Evolutionary conservation across 495 filamentous ascomycete species (phyloP).

Genomic region (Penicillium cinerascens): DNA sequence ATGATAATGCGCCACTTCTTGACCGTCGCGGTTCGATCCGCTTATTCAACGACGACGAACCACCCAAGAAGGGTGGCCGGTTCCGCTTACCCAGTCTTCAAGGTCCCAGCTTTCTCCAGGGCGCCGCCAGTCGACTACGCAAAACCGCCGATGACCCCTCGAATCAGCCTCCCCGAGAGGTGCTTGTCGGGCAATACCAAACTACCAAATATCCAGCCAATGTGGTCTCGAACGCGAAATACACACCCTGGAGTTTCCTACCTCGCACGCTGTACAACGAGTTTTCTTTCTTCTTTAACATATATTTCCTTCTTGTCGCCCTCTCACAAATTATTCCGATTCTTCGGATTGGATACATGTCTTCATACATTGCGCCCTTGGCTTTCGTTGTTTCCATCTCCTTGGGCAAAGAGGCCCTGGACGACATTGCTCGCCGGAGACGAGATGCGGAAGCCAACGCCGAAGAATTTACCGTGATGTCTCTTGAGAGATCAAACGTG

Average conservation of each 20-base stretch:
- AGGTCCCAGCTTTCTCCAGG: slow-evolving; percentile 18
- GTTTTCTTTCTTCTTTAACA: slow-evolving; percentile 99
- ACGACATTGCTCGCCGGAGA: slow-evolving; percentile 81
- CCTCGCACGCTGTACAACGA: slow-evolving; percentile 95
- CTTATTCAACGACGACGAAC: slow-evolving; percentile 26
- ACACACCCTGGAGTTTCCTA: slow-evolving; percentile 92
- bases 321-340: slow-evolving; percentile 87
- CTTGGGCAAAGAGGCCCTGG: slow-evolving; percentile 90
- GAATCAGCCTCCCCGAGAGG: slow-evolving; percentile 39
- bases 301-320: slow-evolving; percentile 95
- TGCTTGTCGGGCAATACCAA: slow-evolving; percentile 43
- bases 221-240: slow-evolving; percentile 93
- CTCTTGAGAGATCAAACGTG: slow-evolving; percentile 47
- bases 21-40: slow-evolving; percentile 32
- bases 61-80: slow-evolving; percentile 23
- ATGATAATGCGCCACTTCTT: slow-evolving; percentile 67
- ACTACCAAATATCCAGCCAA: slow-evolving; percentile 57
- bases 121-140: slow-evolving; percentile 10
- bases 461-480: slow-evolving; percentile 79
- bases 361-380: slow-evolving; percentile 89
- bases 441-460: slow-evolving; percentile 93
- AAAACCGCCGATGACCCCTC: slow-evolving; percentile 18
- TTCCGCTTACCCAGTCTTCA: slow-evolving; percentile 33
- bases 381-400: slow-evolving; percentile 90
- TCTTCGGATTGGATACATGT: slow-evolving; percentile 88